A percentile compares a stretch with the other conserved stretches of the same genome.
These are phyloP conservation scores for Murraya koenigii DNA, from an alignment of 345 rosid genomes.

Conservation along the genomic window DNA sequence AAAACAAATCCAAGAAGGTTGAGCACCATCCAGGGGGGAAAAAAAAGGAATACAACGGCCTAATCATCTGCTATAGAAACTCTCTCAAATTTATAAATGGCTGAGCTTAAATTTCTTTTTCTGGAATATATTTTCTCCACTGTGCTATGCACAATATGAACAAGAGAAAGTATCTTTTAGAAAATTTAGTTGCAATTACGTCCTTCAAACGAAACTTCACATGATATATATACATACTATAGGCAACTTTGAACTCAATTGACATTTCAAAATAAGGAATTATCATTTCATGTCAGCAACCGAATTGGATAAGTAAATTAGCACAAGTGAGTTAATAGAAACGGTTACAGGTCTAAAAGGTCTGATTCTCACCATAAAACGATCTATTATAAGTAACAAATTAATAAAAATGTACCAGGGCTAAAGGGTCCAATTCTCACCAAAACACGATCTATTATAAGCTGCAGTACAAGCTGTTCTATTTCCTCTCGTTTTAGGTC, in stretches of 20 bases:
- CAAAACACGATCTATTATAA: constrained; percentile 65
- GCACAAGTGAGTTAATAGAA: not conserved
- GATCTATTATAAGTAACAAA: not conserved
- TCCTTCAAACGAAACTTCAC: not conserved
- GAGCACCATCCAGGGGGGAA: not conserved
- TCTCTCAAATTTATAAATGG: not conserved
- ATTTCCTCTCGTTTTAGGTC: constrained; percentile 67
- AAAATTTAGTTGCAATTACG: not conserved
- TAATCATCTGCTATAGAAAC: not conserved
- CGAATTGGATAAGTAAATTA: not conserved
- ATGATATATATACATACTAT: not conserved
- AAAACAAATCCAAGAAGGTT: not conserved
- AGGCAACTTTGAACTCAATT: not conserved
- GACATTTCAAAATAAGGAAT: not conserved
- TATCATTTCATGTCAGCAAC: not conserved
- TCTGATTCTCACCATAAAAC: not conserved
- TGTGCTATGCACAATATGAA: not conserved
- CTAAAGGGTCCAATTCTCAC: constrained; percentile 38
- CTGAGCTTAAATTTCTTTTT: not conserved
- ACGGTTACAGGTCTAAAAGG: constrained; percentile 1
- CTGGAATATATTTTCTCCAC: not conserved
- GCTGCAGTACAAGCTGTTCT: constrained; percentile 69
- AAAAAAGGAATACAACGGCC: not conserved
- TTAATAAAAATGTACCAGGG: not conserved
- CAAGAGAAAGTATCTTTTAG: not conserved